Evolutionary conservation across 2,329 filamentous ascomycete genomes (phyloP).

Genomic region (Scedosporium minutisporum): DNA sequence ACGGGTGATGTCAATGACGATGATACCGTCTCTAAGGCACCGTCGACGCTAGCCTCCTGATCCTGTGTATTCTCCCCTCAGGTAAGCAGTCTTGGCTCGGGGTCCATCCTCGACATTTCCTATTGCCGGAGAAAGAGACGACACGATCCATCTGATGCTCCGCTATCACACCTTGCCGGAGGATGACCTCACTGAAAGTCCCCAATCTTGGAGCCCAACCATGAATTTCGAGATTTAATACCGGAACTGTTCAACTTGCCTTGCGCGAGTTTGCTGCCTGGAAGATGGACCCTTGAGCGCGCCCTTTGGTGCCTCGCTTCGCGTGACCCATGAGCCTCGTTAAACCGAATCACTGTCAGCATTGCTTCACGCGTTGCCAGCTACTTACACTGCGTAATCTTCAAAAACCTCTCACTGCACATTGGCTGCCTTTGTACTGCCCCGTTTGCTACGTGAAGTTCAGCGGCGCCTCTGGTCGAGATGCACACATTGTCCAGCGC

Average conservation of each 20-base stretch:
- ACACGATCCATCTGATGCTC: neutral
- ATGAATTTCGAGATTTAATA: neutral
- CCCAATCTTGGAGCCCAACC: neutral
- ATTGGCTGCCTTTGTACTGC: slow-evolving; percentile 3
- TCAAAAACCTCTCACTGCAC: neutral
- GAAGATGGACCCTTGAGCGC: neutral
- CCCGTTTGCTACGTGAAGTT: no score
- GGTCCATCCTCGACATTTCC: neutral
- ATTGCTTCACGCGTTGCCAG: slow-evolving; percentile 11
- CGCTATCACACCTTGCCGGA: neutral
- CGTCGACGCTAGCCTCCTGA: neutral
- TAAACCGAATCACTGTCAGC: neutral
- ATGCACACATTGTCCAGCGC: slow-evolving; percentile 1
- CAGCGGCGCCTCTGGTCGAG: neutral
- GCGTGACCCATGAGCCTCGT: neutral
- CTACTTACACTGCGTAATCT: slow-evolving; percentile 9
- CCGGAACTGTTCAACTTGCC: neutral
- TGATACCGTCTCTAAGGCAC: no score
- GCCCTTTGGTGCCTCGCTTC: neutral
- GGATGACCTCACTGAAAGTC: neutral
- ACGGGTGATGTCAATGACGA: no score
- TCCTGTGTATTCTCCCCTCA: neutral
- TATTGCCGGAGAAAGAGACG: neutral
- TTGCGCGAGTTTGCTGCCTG: neutral
- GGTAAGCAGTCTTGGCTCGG: neutral